Percentiles rank a stretch among this genome's conserved stretches.
Conservation (phyloP, 176 grass and related monocot species). For the Rhynchospora tenuis region DNA sequence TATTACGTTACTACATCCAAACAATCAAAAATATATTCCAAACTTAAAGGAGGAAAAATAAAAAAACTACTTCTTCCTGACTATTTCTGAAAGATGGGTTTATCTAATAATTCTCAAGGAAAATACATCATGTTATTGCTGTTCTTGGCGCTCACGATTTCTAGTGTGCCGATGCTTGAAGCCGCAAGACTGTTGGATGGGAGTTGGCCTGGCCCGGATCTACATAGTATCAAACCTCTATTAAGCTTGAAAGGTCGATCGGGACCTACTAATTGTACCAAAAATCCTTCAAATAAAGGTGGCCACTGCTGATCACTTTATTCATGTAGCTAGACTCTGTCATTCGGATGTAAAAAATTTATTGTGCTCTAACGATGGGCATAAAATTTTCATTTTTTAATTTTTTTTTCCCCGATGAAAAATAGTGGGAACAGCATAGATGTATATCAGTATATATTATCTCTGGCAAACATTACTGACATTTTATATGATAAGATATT, state of each 20-base stretch:
- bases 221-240: background rate
- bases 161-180: background rate
- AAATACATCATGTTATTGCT: constrained; percentile 6
- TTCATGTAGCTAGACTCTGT: background rate
- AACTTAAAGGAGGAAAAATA: background rate
- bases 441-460: background rate
- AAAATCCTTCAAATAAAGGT: background rate
- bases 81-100: constrained; percentile 8
- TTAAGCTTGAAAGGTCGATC: background rate
- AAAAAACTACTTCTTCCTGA: background rate
- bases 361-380: background rate
- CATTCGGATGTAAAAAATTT: background rate
- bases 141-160: constrained; percentile 3
- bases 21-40: background rate
- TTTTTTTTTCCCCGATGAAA: background rate
- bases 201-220: background rate
- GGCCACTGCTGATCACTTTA: background rate
- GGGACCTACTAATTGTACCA: background rate
- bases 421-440: background rate
- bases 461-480: background rate
- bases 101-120: background rate
- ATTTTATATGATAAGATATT: background rate
- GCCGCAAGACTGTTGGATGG: background rate
- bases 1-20: background rate
- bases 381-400: background rate